Conservation (phyloP, 2,329 filamentous ascomycete genomes). For the Pseudophaeomoniella oleicola region DNA sequence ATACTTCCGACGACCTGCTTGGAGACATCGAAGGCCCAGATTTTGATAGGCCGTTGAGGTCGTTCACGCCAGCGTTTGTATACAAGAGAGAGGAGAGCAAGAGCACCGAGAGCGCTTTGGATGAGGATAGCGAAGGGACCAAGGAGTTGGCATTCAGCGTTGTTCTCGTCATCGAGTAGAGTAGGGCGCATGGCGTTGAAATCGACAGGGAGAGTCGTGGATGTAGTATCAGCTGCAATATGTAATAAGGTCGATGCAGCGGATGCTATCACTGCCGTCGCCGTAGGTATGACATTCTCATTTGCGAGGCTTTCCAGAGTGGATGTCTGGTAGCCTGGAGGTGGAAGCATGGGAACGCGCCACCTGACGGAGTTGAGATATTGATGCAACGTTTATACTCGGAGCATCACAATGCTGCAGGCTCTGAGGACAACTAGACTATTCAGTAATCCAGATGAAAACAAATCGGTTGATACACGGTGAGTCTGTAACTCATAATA, state of each 20-base stretch:
- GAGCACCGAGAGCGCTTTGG: slow-evolving; percentile 67
- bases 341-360: background rate
- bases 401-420: too few species aligned
- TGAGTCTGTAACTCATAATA: too few species aligned
- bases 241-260: background rate
- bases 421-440: too few species aligned
- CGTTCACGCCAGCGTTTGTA: slow-evolving; percentile 88
- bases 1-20: slow-evolving; percentile 95
- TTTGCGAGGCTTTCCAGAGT: background rate
- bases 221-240: slow-evolving; percentile 1
- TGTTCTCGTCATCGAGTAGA: slow-evolving; percentile 27
- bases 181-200: slow-evolving; percentile 7
- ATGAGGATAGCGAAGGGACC: slow-evolving; percentile 85
- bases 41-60: slow-evolving; percentile 81
- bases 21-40: slow-evolving; percentile 95
- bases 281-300: slow-evolving; percentile 1
- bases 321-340: background rate
- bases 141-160: slow-evolving; percentile 71
- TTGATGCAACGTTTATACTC: too few species aligned
- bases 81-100: slow-evolving; percentile 75
- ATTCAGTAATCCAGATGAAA: too few species aligned
- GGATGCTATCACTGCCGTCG: background rate
- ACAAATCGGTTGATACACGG: too few species aligned
- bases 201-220: background rate
- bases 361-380: slow-evolving; percentile 5